Evolutionary conservation across 1,284 basidiomycete genomes (phyloP).

Genomic region (Cryptococcus jaspeensis): DNA sequence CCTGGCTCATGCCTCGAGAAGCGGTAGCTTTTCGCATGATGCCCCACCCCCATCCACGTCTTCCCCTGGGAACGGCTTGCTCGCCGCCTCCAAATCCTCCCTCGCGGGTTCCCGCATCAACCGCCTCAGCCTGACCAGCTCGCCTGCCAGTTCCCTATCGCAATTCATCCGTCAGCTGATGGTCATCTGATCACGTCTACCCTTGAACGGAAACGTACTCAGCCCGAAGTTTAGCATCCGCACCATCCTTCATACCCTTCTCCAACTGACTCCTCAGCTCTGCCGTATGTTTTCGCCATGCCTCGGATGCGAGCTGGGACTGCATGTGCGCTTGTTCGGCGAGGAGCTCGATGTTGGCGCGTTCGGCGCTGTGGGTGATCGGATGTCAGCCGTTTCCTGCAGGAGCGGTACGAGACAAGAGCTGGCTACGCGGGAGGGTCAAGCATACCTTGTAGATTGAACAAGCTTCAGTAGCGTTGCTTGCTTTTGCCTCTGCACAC

Average conservation of each 20-base stretch:
- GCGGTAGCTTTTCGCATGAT: no score
- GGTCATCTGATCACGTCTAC: neutral
- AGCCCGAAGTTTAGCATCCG: slow-evolving; percentile 26
- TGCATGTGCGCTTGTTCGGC: slow-evolving; percentile 26
- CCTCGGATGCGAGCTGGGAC: slow-evolving; percentile 13
- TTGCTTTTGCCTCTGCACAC: slow-evolving; percentile 27
- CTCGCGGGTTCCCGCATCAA: slow-evolving; percentile 30
- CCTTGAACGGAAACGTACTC: no score
- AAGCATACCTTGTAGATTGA: slow-evolving; percentile 37
- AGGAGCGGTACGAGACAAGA: neutral
- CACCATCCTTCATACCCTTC: slow-evolving; percentile 23
- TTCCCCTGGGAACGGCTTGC: neutral
- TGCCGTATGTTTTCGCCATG: slow-evolving; percentile 26
- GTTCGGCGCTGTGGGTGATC: slow-evolving; percentile 36
- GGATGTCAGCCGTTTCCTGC: neutral
- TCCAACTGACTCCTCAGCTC: slow-evolving; percentile 24
- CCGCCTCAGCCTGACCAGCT: slow-evolving; percentile 32
- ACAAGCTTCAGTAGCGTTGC: slow-evolving; percentile 33
- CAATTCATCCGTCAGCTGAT: slow-evolving; percentile 1
- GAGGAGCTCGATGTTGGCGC: slow-evolving; percentile 23
- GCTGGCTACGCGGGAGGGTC: neutral
- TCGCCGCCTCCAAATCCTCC: slow-evolving; percentile 10
- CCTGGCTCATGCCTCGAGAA: no score
- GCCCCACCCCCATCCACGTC: no score
- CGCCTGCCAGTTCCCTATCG: slow-evolving; percentile 30